phyloP scores from a whole-genome alignment of 2,329 filamentous ascomycete genomes.

The Rhynchosporium agropyri region DNA sequence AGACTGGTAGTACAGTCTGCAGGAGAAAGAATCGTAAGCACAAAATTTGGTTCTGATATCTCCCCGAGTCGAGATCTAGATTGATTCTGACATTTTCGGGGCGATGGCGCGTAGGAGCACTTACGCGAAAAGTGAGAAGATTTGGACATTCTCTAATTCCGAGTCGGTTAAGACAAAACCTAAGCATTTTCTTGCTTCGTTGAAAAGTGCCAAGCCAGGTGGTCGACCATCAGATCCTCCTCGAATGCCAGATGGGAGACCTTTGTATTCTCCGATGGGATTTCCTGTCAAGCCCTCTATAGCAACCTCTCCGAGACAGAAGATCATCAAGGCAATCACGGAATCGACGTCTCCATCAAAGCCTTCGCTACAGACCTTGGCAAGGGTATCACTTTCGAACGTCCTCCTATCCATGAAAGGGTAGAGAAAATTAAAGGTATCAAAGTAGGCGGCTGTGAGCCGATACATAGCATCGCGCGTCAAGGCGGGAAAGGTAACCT shows the following conservation, averaged over 20 bases:
- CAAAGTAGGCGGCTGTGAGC: conserved; percentile 58
- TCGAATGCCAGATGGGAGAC: conserved; percentile 54
- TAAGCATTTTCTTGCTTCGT: conserved; percentile 62
- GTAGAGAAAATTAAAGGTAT: conserved; percentile 60
- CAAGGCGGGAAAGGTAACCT: conserved; percentile 42
- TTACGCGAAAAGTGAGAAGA: conserved; percentile 58
- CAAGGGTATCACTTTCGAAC: conserved; percentile 53
- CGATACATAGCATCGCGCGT: conserved; percentile 53
- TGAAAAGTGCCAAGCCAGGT: conserved; percentile 62
- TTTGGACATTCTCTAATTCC: conserved; percentile 61
- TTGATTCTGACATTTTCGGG: not conserved
- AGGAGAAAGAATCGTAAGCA: conserved; percentile 6
- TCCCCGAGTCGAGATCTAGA: not conserved
- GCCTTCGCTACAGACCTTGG: conserved; percentile 50
- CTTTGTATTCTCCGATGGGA: conserved; percentile 49
- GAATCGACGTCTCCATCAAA: conserved; percentile 54
- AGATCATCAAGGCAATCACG: conserved; percentile 58
- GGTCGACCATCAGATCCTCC: conserved; percentile 54
- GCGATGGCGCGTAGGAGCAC: conserved; percentile 29
- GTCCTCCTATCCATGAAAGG: conserved; percentile 60
- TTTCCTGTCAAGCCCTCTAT: conserved; percentile 53
- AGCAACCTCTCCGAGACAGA: conserved; percentile 61
- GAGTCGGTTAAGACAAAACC: conserved; percentile 59
- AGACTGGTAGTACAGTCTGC: conserved; percentile 55
- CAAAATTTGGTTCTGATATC: not conserved